These are phyloP conservation scores for Hypoxylon trugodes DNA, from an alignment of 495 filamentous ascomycete genomes.

Conservation along the genomic window DNA sequence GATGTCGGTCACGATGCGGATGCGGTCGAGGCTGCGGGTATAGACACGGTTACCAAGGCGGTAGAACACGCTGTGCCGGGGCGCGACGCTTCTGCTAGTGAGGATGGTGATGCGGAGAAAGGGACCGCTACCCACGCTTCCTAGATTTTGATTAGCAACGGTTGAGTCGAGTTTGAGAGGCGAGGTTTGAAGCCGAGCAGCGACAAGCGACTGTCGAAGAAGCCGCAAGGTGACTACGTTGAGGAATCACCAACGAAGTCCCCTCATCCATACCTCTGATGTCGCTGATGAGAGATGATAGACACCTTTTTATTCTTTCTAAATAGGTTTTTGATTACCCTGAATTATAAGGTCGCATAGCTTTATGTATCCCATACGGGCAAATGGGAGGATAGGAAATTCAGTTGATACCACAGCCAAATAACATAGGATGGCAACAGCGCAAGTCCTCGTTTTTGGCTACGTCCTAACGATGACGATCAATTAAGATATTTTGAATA, in stretches of 20 bases:
- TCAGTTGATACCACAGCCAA: constrained; percentile 26
- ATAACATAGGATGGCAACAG: constrained; percentile 11
- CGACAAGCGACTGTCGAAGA: not conserved
- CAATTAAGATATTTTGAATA: constrained; percentile 17
- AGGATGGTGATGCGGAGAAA: constrained; percentile 43
- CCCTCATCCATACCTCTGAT: not conserved
- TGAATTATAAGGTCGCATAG: not conserved
- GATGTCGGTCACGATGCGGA: constrained; percentile 73
- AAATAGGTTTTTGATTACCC: constrained; percentile 1
- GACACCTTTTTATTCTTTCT: not conserved
- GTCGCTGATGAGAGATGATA: constrained; percentile 2
- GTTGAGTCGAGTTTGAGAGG: not conserved
- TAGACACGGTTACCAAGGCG: constrained; percentile 41
- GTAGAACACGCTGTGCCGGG: constrained; percentile 1
- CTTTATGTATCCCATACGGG: constrained; percentile 7
- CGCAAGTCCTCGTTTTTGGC: constrained; percentile 4
- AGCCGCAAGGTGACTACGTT: not conserved
- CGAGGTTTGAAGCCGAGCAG: not conserved
- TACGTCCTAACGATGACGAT: constrained; percentile 15
- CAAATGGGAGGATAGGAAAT: not conserved
- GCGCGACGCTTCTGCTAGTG: constrained; percentile 24
- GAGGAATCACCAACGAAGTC: not conserved
- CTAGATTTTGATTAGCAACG: constrained; percentile 7
- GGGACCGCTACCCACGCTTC: constrained; percentile 26
- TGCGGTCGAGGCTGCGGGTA: constrained; percentile 62